phyloP scores from a whole-genome alignment of 257 asterid genomes.

The Solanum acaule region DNA sequence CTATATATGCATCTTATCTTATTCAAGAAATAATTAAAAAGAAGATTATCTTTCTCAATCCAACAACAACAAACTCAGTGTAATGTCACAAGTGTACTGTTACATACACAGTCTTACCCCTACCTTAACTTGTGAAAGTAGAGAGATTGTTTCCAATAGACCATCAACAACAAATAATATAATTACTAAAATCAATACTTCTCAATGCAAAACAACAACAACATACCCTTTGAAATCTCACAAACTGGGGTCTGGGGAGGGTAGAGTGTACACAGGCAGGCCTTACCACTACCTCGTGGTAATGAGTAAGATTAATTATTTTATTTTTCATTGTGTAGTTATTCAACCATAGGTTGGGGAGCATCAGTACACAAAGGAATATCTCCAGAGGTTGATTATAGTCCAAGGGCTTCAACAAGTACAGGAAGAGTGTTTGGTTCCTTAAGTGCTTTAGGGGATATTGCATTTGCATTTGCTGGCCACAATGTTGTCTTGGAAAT shows the following conservation, averaged over 20 bases:
- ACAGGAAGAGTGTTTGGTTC: conserved; percentile 24
- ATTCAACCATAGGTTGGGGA: conserved; percentile 47
- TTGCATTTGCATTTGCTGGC: conserved; percentile 46
- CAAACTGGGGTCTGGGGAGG: too few species aligned
- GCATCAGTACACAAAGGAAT: conserved; percentile 24
- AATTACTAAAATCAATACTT: background rate
- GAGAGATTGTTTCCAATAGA: background rate
- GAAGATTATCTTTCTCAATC: too few species aligned
- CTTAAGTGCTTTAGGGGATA: conserved; percentile 39
- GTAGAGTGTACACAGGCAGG: too few species aligned
- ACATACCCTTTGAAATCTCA: background rate
- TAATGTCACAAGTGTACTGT: too few species aligned
- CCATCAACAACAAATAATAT: background rate
- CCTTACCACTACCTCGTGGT: background rate
- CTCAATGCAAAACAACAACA: background rate
- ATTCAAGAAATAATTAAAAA: too few species aligned
- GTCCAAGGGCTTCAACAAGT: conserved; percentile 14
- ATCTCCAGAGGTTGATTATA: conserved; percentile 13
- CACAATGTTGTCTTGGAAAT: conserved; percentile 51
- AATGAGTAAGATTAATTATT: background rate
- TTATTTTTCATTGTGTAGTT: conserved; percentile 10
- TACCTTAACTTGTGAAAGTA: background rate
- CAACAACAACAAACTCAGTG: too few species aligned
- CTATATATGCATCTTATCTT: too few species aligned
- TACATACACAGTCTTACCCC: background rate